A percentile compares a stretch with the other conserved stretches of the same genome.
Evolutionary conservation across 768 basidiomycete species (phyloP).

Genomic region (Dioszegia hungarica): DNA sequence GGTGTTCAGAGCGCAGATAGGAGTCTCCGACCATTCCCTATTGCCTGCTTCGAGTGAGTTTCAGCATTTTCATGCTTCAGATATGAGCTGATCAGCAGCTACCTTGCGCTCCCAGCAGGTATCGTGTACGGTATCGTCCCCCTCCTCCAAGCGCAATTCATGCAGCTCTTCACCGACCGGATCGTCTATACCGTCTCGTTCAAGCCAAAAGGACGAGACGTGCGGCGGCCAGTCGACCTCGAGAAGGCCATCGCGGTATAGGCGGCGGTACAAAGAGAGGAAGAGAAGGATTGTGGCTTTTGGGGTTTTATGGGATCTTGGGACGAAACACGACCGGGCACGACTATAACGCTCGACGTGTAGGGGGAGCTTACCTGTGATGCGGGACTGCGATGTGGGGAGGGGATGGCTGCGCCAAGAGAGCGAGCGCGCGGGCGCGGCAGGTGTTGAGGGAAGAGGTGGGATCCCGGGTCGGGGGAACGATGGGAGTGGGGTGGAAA

Average conservation of each 20-base stretch:
- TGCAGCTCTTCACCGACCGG: conserved; percentile 40
- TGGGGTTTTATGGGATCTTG: too few species aligned
- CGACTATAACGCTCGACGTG: too few species aligned
- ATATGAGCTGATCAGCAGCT: conserved; percentile 6
- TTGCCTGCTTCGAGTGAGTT: conserved; percentile 21
- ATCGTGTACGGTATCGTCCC: conserved; percentile 39
- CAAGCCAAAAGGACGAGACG: conserved; percentile 20
- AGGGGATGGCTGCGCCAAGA: too few species aligned
- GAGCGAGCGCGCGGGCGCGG: too few species aligned
- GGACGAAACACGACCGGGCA: not conserved
- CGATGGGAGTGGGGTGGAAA: too few species aligned
- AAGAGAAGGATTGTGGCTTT: not conserved
- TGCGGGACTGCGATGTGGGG: too few species aligned
- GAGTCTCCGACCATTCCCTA: conserved; percentile 15
- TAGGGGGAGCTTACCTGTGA: too few species aligned
- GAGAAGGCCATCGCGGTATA: conserved; percentile 13
- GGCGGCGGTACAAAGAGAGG: not conserved
- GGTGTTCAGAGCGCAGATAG: conserved; percentile 19
- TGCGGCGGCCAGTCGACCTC: conserved; percentile 13
- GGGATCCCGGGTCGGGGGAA: too few species aligned
- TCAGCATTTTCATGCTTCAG: not conserved
- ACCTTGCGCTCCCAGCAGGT: conserved; percentile 34
- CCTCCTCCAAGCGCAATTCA: conserved; percentile 36
- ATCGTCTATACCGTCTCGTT: conserved; percentile 29
- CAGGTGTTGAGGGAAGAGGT: too few species aligned